A percentile compares a stretch with the other conserved stretches of the same genome.
phyloP scores from a whole-genome alignment of 768 basidiomycete genomes.

The Krasilnikovozyma curviuscula region DNA sequence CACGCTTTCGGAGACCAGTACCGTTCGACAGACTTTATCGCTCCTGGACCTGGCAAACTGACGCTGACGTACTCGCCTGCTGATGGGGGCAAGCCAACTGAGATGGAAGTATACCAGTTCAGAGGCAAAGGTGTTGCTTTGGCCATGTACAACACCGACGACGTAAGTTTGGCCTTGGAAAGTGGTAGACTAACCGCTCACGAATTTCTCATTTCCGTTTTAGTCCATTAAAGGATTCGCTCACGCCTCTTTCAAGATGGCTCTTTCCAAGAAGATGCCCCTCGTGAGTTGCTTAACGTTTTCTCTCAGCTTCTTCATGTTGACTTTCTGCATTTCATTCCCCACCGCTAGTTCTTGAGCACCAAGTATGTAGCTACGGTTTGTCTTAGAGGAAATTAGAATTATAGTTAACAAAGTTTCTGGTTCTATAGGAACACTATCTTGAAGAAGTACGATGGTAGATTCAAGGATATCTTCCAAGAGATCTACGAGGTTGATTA shows the following conservation, averaged over 20 bases:
- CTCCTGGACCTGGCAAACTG: constrained; percentile 78
- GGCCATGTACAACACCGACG: constrained; percentile 97
- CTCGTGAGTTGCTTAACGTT: constrained; percentile 14
- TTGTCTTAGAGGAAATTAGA: not conserved
- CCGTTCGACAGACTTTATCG: constrained; percentile 79
- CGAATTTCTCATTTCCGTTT: not conserved
- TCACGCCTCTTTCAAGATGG: constrained; percentile 97
- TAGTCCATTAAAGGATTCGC: constrained; percentile 88
- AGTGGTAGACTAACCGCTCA: not conserved
- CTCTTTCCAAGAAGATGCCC: constrained; percentile 35
- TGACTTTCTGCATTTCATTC: constrained; percentile 34
- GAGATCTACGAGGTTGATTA: constrained; percentile 74
- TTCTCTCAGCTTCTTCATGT: not conserved
- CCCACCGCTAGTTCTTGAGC: constrained; percentile 59
- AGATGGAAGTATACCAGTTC: constrained; percentile 78
- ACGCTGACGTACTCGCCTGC: constrained; percentile 75
- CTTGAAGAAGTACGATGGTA: constrained; percentile 67
- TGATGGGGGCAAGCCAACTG: constrained; percentile 38
- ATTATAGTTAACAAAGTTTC: too few relatives aligned
- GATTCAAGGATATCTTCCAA: constrained; percentile 99
- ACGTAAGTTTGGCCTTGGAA: constrained; percentile 32
- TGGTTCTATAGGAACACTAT: constrained; percentile 21
- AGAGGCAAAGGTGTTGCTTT: constrained; percentile 79
- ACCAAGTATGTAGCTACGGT: constrained; percentile 54
- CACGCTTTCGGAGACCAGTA: constrained; percentile 89